A percentile compares a stretch with the other conserved stretches of the same genome.
phyloP scores from a whole-genome alignment of 345 rosid genomes.

The Aquilaria malaccensis region DNA sequence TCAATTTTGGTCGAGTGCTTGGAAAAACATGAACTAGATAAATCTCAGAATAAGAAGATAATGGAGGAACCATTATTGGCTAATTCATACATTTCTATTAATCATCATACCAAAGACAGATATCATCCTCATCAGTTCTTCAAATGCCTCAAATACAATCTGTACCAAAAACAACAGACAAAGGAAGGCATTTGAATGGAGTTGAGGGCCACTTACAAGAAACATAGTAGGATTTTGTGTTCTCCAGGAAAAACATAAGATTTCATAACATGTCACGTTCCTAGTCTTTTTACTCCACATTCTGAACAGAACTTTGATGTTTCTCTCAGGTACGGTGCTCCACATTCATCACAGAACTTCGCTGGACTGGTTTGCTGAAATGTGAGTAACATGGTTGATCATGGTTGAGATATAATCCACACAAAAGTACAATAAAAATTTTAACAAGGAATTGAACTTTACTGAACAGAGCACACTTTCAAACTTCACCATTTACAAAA shows the following conservation, averaged over 20 bases:
- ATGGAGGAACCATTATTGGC: too few relatives aligned
- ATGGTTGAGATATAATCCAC: neutral
- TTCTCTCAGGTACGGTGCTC: slow-evolving; percentile 73
- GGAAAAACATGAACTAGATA: too few relatives aligned
- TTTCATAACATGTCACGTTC: slow-evolving; percentile 30
- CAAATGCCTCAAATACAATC: neutral
- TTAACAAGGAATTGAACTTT: neutral
- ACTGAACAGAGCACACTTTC: too few relatives aligned
- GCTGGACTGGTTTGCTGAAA: slow-evolving; percentile 62
- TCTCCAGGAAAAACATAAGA: neutral
- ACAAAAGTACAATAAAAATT: neutral
- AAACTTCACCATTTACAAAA: too few relatives aligned
- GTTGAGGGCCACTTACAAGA: neutral
- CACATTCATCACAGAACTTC: slow-evolving; percentile 87
- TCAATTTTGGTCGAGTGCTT: too few relatives aligned
- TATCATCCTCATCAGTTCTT: too few relatives aligned
- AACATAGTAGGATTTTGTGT: neutral
- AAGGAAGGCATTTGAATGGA: too few relatives aligned
- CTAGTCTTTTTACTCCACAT: slow-evolving; percentile 83
- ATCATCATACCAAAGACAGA: too few relatives aligned
- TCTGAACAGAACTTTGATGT: slow-evolving; percentile 93
- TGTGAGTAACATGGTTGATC: neutral
- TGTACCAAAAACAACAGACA: neutral
- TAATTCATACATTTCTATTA: too few relatives aligned
- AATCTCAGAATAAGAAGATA: too few relatives aligned